phyloP scores from a whole-genome alignment of 2,329 filamentous ascomycete genomes.

The Rhexocercosporidium sp. region DNA sequence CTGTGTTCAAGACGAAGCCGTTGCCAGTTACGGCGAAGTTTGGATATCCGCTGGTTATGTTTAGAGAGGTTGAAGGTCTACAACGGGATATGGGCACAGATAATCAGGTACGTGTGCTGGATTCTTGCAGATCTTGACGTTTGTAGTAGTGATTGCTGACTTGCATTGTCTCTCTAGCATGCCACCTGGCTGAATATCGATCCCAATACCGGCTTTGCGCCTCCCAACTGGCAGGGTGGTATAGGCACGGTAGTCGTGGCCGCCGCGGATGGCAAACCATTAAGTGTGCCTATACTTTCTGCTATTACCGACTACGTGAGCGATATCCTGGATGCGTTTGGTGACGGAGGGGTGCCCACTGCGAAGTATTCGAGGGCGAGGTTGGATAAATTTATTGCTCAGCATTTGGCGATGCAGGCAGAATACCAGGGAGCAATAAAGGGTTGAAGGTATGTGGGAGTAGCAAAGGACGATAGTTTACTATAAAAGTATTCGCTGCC shows the following conservation, averaged over 20 bases:
- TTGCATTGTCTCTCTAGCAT: not conserved
- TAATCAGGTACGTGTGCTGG: not conserved
- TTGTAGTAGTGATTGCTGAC: not conserved
- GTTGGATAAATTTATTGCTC: not conserved
- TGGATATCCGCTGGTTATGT: slow-evolving; percentile 13
- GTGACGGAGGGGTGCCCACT: not conserved
- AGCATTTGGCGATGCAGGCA: not conserved
- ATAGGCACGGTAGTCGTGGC: slow-evolving; percentile 13
- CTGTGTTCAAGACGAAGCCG: slow-evolving; percentile 5
- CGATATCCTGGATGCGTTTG: slow-evolving; percentile 10
- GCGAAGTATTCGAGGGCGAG: slow-evolving; percentile 34
- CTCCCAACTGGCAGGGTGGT: slow-evolving; percentile 9
- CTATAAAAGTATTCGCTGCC: no score
- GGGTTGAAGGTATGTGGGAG: not conserved
- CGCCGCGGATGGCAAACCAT: slow-evolving; percentile 8
- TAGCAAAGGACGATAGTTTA: no score
- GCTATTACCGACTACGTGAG: slow-evolving; percentile 14
- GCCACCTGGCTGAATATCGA: slow-evolving; percentile 12
- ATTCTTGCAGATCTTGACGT: not conserved
- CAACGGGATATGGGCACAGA: not conserved
- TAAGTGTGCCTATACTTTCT: not conserved
- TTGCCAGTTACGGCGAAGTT: slow-evolving; percentile 4
- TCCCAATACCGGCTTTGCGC: slow-evolving; percentile 6
- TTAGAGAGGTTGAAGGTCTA: slow-evolving; percentile 1
- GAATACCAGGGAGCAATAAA: not conserved